Conservation (phyloP, 129 eudicot genomes). For the Chrysanthemum makinoi region DNA sequence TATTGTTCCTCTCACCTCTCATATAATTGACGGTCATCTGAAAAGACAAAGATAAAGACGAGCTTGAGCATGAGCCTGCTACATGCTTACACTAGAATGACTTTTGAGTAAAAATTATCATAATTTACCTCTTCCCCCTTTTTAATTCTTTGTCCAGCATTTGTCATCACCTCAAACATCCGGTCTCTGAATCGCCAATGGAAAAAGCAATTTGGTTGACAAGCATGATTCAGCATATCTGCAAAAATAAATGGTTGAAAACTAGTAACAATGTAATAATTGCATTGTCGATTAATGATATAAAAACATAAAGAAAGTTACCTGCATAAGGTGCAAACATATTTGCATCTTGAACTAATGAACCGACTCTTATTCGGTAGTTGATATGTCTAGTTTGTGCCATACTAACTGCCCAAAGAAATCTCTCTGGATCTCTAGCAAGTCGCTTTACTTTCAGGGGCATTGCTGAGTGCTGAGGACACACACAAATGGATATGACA, state of each 20-base stretch:
- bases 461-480: conserved; percentile 74
- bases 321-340: conserved; percentile 98
- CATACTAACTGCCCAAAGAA: conserved; percentile 93
- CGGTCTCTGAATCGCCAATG: conserved; percentile 98
- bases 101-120: not conserved
- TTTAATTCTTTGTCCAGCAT: conserved; percentile 77
- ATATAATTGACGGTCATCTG: conserved; percentile 93
- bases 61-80: not conserved
- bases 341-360: conserved; percentile 82
- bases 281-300: not conserved
- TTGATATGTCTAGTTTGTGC: conserved; percentile 86
- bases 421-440: conserved; percentile 88
- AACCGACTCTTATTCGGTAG: conserved; percentile 71
- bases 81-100: not conserved
- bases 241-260: conserved; percentile 26
- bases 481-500: not conserved
- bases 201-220: conserved; percentile 92
- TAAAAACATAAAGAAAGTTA: conserved; percentile 33
- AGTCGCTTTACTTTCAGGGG: conserved; percentile 94
- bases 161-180: conserved; percentile 97
- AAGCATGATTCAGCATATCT: conserved; percentile 98
- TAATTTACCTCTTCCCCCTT: conserved; percentile 84
- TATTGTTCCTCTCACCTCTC: conserved; percentile 63
- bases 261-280: not conserved
- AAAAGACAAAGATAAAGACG: conserved; percentile 22